Conservation (phyloP, 1,139 yeast genomes). For the Magnusiomyces fungicola region DNA sequence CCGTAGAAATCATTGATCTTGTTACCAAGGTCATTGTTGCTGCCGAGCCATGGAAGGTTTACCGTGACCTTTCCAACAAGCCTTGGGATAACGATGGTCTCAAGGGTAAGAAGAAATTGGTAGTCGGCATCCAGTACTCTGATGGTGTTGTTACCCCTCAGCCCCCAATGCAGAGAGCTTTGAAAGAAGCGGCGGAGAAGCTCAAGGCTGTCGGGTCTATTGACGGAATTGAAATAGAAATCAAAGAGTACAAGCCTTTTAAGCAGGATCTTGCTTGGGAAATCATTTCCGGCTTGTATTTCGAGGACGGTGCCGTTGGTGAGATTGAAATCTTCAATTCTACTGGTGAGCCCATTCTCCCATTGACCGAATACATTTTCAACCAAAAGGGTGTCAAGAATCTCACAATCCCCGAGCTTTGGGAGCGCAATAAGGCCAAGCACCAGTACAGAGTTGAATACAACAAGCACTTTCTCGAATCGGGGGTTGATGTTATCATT, state of each 20-base stretch:
- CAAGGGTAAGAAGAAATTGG: slow-evolving; percentile 30
- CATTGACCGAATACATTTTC: slow-evolving; percentile 25
- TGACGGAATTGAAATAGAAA: slow-evolving; percentile 29
- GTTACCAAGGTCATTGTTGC: slow-evolving; percentile 48
- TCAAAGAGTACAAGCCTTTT: slow-evolving; percentile 40
- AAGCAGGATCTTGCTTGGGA: slow-evolving; percentile 33
- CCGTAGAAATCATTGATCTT: slow-evolving; percentile 50
- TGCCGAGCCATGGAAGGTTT: slow-evolving; percentile 49
- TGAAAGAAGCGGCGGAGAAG: slow-evolving; percentile 29
- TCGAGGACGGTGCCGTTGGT: slow-evolving; percentile 44
- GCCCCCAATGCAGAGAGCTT: slow-evolving; percentile 46
- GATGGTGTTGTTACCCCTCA: slow-evolving; percentile 36
- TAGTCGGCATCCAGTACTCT: slow-evolving; percentile 32
- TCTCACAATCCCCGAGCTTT: slow-evolving; percentile 30
- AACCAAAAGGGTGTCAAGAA: slow-evolving; percentile 19
- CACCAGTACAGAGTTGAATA: slow-evolving; percentile 31
- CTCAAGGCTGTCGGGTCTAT: slow-evolving; percentile 34
- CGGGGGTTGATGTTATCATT: slow-evolving; percentile 59
- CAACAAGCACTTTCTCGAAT: slow-evolving; percentile 36
- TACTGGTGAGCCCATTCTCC: slow-evolving; percentile 43
- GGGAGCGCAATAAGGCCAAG: slow-evolving; percentile 32
- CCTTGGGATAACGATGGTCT: slow-evolving; percentile 43
- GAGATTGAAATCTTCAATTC: slow-evolving; percentile 26
- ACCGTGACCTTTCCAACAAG: slow-evolving; percentile 41
- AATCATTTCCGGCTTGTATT: slow-evolving; percentile 37